Evolutionary conservation across 2,329 filamentous ascomycete species (phyloP), one percentile per base, ranked within the genome.

Genomic region (Ceratocystis variospora): DNA sequence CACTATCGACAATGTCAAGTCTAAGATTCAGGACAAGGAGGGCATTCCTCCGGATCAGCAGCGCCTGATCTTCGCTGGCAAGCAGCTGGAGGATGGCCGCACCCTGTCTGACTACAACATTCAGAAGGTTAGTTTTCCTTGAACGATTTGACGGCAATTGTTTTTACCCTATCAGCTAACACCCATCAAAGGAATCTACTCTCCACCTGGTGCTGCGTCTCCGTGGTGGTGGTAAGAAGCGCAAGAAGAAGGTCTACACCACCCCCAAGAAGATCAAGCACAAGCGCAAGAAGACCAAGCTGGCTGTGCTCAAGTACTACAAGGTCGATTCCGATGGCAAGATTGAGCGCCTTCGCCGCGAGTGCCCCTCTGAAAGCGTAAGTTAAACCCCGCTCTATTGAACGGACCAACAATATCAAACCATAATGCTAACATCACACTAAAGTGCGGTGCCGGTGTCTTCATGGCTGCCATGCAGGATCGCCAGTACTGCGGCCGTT

Each of bases 241-340:
- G 95, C 81, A 99, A 99, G 90, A 96, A 96, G 91, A 99, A 99
- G 92, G 94, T 99, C 74, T 99, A 99, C 89, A 97, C 90, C 79
- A 99, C 94, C 76, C 94, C 94, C 80, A 99, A 99, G 92, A 99
- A 99, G 91, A 99, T 99, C 89, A 99, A 99, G 94, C 94, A 99
- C 88, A 99, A 99, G 92, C 89, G 91, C 85, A 99, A 97, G 91
- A 99, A 99, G 93, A 96, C 89, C 87, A 99, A 99, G 89, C 84
- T 99, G 80, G 94, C 94, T 76, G 93, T 99, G 74, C 92, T 99
- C 80, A 99, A 99, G 88, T 99, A 99, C 90, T 99, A 99, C 90
- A 99, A 99, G 90, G 94, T 99, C 75, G 94, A 97, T 80, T 90
- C 89, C 75, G 94, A 99, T 76, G 94, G 95, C 81, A 97, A 97